A percentile compares a stretch with the other conserved stretches of the same genome.
Evolutionary conservation across 1,284 basidiomycete species (phyloP).

Genomic region (Trametes versicolor): DNA sequence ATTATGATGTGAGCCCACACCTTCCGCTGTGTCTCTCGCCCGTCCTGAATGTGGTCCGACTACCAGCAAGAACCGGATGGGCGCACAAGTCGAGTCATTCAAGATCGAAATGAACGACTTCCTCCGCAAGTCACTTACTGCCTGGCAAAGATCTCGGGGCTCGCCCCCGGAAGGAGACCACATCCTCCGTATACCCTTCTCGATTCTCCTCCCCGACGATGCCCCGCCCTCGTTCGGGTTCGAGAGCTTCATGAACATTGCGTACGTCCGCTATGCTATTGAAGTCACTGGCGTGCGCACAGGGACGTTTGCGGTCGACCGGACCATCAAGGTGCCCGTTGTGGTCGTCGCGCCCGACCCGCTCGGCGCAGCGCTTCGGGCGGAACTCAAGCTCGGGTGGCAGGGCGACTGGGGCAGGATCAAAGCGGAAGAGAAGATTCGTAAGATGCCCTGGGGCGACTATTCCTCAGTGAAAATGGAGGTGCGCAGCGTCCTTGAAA

Average conservation of each 20-base stretch:
- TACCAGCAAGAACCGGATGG: slow-evolving; percentile 27
- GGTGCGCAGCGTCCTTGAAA: slow-evolving; percentile 11
- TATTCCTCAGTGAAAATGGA: slow-evolving; percentile 24
- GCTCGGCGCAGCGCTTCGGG: slow-evolving; percentile 17
- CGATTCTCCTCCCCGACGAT: slow-evolving; percentile 19
- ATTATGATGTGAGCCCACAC: slow-evolving; percentile 23
- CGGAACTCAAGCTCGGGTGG: slow-evolving; percentile 30
- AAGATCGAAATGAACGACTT: slow-evolving; percentile 22
- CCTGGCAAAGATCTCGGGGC: slow-evolving; percentile 17
- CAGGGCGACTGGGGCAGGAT: slow-evolving; percentile 28
- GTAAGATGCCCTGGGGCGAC: slow-evolving; percentile 30
- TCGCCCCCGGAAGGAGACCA: slow-evolving; percentile 12
- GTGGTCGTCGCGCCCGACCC: slow-evolving; percentile 27
- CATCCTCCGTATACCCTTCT: slow-evolving; percentile 26
- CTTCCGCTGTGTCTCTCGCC: background rate
- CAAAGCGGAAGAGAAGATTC: slow-evolving; percentile 23
- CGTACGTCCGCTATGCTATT: slow-evolving; percentile 27
- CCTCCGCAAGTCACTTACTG: slow-evolving; percentile 16
- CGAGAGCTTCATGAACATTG: slow-evolving; percentile 27
- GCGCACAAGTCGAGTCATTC: slow-evolving; percentile 13
- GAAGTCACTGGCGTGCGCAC: slow-evolving; percentile 24
- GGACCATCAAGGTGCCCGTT: slow-evolving; percentile 21
- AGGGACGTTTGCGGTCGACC: slow-evolving; percentile 24
- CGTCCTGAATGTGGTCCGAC: background rate
- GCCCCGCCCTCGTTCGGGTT: slow-evolving; percentile 30